Conservation (phyloP, 331 rosid species). For the Quercus phellos region DNA sequence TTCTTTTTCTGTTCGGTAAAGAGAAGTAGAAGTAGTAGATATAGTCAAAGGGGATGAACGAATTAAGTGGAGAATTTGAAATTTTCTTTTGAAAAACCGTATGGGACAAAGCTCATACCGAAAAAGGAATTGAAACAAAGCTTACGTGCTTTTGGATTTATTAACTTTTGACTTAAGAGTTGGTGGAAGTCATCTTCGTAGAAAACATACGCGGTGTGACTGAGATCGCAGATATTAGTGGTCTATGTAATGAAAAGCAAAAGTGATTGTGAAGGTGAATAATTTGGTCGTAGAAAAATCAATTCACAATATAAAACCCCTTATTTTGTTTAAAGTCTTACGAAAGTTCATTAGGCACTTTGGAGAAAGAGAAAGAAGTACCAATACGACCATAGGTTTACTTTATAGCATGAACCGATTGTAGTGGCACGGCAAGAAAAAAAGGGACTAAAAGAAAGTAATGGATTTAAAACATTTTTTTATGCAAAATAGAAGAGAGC, state of each 20-base stretch:
- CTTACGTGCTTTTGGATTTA: slow-evolving; percentile 41
- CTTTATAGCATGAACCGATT: neutral
- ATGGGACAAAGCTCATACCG: slow-evolving; percentile 11
- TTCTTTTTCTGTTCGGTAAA: slow-evolving; percentile 24
- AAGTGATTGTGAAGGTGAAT: neutral
- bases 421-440: neutral
- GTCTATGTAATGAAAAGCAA: slow-evolving; percentile 28
- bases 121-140: slow-evolving; percentile 32
- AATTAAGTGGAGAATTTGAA: slow-evolving; percentile 9
- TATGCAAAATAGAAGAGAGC: neutral
- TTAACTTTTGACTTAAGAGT: slow-evolving; percentile 56
- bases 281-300: slow-evolving; percentile 14
- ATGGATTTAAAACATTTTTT: neutral
- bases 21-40: slow-evolving; percentile 25
- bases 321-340: neutral
- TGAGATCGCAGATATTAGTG: slow-evolving; percentile 25
- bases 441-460: neutral
- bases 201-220: slow-evolving; percentile 21
- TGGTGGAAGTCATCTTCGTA: slow-evolving; percentile 40
- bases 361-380: neutral
- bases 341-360: slow-evolving; percentile 4
- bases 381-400: neutral
- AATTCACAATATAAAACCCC: neutral
- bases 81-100: slow-evolving; percentile 31
- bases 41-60: slow-evolving; percentile 23